Base-by-base conservation (phyloP, 192 early-diverging fungal genomes). In the Dimargaris xerosporica region DNA sequence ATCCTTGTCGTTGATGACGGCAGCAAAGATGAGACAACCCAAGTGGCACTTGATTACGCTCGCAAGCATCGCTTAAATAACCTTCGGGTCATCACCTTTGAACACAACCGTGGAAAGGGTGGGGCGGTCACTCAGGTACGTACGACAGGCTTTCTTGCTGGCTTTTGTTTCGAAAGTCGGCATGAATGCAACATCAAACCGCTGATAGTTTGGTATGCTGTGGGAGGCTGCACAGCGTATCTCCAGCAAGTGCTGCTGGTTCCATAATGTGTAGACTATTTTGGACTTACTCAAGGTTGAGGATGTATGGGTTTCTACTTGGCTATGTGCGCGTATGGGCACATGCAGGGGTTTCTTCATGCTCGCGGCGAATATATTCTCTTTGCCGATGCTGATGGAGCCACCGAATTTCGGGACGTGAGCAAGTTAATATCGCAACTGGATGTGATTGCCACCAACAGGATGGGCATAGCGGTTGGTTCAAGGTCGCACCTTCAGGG, bases 331-430 rank as follows among this genome's bases (percentile, higher is more conserved):
- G 34, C 34, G 34, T 5, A 39, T 39, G 34, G 34, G 34, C 7
- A 39, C 34, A 5, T 44, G 31, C 78, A 95, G 87, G 94, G 94
- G 25, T 82, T 96, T 68, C 68, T 91, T 62, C 80, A 78, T 45
- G 75, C 88, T 13, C 70, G 85, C 26, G 95, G 93, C 21, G 73
- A 85, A 43, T 71, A 71, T 54, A 56, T 93, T 44, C 70, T 98
- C 62, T 93, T 98, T 78, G 93, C 87, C 17, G 95, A 98, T 70
- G 95, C 95, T 0, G 95, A 98, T 73, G 95, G 93, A 11, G 93
- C 95, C 1, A 93, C 93, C 0, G 78, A 74, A 44, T 98, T 98
- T 71, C 84, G 86, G 29, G 95, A 98, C 71, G 65, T 94, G 58
- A 83, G 81, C 28, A 55, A 69, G 43, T 66, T 98, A 65, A 64